Conservation (phyloP, 768 basidiomycete genomes). For the Albatrellus ellisii region DNA sequence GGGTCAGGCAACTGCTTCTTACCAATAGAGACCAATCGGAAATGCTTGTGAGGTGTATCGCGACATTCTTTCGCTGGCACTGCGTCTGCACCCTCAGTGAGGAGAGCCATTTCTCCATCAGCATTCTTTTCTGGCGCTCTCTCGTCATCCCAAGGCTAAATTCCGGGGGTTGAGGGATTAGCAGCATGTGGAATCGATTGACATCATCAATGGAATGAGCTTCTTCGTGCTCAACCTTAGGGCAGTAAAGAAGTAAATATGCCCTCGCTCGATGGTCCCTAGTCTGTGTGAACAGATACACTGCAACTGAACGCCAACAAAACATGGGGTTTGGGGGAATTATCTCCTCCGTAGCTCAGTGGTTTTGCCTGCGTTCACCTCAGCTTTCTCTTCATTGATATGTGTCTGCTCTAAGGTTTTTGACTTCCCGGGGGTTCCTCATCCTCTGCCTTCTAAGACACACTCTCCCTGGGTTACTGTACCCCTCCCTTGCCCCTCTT, state of each 20-base stretch:
- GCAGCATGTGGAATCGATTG: conserved; percentile 42
- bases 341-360: not conserved
- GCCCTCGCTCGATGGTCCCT: conserved; percentile 46
- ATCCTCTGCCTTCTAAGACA: not conserved
- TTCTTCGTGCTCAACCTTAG: conserved; percentile 39
- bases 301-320: not conserved
- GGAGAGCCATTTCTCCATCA: conserved; percentile 28
- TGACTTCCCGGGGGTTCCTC: not conserved
- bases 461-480: not conserved
- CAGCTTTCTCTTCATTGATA: not conserved
- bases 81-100: conserved; percentile 34
- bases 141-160: conserved; percentile 18
- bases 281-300: too few relatives aligned
- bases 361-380: not conserved
- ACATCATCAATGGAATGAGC: conserved; percentile 45
- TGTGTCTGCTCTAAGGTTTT: too few relatives aligned
- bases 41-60: conserved; percentile 27
- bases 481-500: too few relatives aligned
- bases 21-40: conserved; percentile 38
- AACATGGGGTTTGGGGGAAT: too few relatives aligned
- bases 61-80: conserved; percentile 28
- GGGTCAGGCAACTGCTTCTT: conserved; percentile 47
- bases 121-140: conserved; percentile 16
- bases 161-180: conserved; percentile 40
- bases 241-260: conserved; percentile 57